Evolutionary conservation across 768 basidiomycete species (phyloP).

Genomic region (Russula abietina): DNA sequence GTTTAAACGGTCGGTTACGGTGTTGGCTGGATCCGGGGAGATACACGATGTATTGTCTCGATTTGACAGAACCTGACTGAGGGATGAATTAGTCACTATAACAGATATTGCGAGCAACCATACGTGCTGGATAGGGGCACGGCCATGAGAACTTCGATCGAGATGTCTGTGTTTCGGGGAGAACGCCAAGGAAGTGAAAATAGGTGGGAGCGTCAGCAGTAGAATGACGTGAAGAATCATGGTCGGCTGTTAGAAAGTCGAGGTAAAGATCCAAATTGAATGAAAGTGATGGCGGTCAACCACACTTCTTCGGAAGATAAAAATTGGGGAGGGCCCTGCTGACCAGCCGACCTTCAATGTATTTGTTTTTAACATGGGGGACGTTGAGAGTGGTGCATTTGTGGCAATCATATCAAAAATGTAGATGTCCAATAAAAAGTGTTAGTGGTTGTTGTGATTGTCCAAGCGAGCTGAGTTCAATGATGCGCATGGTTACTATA

Average conservation of each 20-base stretch:
- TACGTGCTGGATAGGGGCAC: background rate
- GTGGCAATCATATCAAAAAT: too few species aligned
- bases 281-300: background rate
- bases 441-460: too few species aligned
- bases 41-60: conserved; percentile 27
- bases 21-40: conserved; percentile 50
- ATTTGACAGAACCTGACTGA: background rate
- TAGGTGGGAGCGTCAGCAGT: background rate
- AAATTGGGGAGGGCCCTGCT: too few species aligned
- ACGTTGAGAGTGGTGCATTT: background rate
- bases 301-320: background rate
- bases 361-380: background rate
- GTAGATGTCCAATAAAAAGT: background rate
- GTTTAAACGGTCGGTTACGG: conserved; percentile 63
- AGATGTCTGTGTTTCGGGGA: background rate
- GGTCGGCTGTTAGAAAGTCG: background rate
- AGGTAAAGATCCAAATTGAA: background rate
- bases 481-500: too few species aligned
- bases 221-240: background rate
- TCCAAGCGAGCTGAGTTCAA: too few species aligned
- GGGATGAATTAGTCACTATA: background rate
- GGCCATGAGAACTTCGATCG: background rate
- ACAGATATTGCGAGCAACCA: background rate
- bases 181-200: background rate
- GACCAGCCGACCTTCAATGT: background rate